A percentile compares a stretch with the other conserved stretches of the same genome.
Evolutionary conservation across 2,329 filamentous ascomycete genomes (phyloP).

Genomic region (Conoideocrella luteorostrata): DNA sequence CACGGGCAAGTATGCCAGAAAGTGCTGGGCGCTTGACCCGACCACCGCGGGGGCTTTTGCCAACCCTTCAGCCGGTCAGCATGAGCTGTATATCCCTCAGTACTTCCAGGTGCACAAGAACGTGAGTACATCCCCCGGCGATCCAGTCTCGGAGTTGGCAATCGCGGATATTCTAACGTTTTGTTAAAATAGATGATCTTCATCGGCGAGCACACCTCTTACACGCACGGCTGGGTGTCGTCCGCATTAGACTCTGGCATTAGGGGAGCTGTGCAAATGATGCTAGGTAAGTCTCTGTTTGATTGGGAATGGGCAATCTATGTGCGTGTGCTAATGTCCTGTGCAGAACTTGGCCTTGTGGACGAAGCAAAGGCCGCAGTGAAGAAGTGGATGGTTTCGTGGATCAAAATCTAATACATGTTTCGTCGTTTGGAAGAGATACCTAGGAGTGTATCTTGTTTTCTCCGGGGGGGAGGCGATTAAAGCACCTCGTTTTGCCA

Average conservation of each 20-base stretch:
- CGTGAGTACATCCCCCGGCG: conserved; percentile 28
- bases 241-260: conserved; percentile 62
- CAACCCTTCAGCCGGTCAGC: conserved; percentile 54
- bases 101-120: conserved; percentile 63
- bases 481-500: too few species aligned
- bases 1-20: conserved; percentile 57
- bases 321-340: too few species aligned
- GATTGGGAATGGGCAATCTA: too few species aligned
- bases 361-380: conserved; percentile 63
- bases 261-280: conserved; percentile 55
- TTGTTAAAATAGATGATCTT: conserved; percentile 50
- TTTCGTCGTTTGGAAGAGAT: too few species aligned
- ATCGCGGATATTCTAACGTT: neutral
- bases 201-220: conserved; percentile 62
- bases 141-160: too few species aligned
- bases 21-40: conserved; percentile 60
- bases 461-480: too few species aligned
- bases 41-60: conserved; percentile 59
- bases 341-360: conserved; percentile 52
- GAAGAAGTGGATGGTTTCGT: conserved; percentile 62
- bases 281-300: conserved; percentile 38
- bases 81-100: conserved; percentile 64
- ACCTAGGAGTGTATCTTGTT: too few species aligned
- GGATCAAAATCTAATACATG: conserved; percentile 36
- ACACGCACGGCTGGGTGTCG: conserved; percentile 66